Base-by-base conservation (phyloP, 768 basidiomycete genomes). In the Lactarius evosmus region DNA sequence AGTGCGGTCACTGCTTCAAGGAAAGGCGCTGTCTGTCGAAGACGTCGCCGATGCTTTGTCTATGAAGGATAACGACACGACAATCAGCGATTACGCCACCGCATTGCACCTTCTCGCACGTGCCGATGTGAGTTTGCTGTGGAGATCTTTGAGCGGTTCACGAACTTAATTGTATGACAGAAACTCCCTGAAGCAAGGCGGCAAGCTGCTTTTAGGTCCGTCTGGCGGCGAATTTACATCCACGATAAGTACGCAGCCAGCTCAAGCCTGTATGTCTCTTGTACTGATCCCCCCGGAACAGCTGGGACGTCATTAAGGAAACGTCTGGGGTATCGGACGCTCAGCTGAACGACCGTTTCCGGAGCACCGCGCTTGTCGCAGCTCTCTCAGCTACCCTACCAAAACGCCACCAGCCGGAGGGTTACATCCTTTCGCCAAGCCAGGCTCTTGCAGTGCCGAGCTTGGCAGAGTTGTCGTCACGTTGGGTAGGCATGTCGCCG, bases 141-240 rank as follows among this genome's bases (percentile, higher is more conserved):
- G 16, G 50, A 11, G 12, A 14, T 29, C 32, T n/a, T 49, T 22
- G 14, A 34, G 36, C 12, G 32, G 27, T 11, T 27, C 11, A 19
- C n/a, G 8, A 29, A 19, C 27, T 17, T 51, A 34, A 50, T 60
- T 54, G 17, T 34, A 22, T 33, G 54, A 19, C 58, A 93, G 88
- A 80, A 82, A 58, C 70, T 92, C 3, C 93, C 94, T 0, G 84
- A 86, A 62, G 83, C 83, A 34, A 81, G 95, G 54, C 82, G 81
- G 72, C 70, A 81, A 46, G 84, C 89, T 29, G 87, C 91, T 4
- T 83, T 91, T 70, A 80, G 86, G 52, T 85, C 84, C 34, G 81
- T 92, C 17, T 98, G 95, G 95, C 83, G 95, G 38, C 80, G 95
- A 33, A 83, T 96, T 52, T 96, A 91, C 72, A 80, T 89, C 57